A percentile compares a stretch with the other conserved stretches of the same genome.
phyloP scores from a whole-genome alignment of 345 rosid genomes.

The Dovyalis caffra region DNA sequence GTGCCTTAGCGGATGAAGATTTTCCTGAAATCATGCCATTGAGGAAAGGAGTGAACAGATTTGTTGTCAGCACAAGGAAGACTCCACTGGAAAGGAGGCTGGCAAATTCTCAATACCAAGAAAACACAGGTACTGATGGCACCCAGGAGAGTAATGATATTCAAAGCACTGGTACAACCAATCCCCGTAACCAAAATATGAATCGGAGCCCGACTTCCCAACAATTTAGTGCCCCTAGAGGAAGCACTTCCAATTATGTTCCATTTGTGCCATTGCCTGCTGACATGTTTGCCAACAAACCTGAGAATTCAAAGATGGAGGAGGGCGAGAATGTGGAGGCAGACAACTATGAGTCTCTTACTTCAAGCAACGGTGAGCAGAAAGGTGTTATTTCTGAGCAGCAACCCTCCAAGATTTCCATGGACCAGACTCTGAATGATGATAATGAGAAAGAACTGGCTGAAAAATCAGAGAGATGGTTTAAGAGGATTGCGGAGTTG shows the following conservation, averaged over 20 bases:
- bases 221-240: conserved; percentile 36
- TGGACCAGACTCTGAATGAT: conserved; percentile 18
- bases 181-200: conserved; percentile 17
- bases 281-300: conserved; percentile 68
- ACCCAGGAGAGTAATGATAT: conserved; percentile 8
- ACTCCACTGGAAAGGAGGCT: conserved; percentile 32
- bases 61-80: conserved; percentile 36
- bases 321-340: conserved; percentile 26
- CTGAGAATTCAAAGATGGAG: conserved; percentile 31
- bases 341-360: conserved; percentile 9
- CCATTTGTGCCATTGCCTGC: conserved; percentile 83
- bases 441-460: conserved; percentile 42
- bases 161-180: conserved; percentile 20
- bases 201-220: conserved; percentile 26
- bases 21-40: conserved; percentile 38
- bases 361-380: conserved; percentile 22
- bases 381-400: conserved; percentile 16
- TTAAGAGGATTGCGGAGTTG: conserved; percentile 31
- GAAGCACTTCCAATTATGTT: conserved; percentile 38
- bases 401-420: conserved; percentile 18
- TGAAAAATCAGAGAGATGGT: conserved; percentile 47
- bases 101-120: conserved; percentile 42
- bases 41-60: conserved; percentile 36
- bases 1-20: conserved; percentile 27
- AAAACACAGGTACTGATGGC: conserved; percentile 30